phyloP scores from a whole-genome alignment of 2,329 filamentous ascomycete genomes.

The Microcyclospora tardicrescens region DNA sequence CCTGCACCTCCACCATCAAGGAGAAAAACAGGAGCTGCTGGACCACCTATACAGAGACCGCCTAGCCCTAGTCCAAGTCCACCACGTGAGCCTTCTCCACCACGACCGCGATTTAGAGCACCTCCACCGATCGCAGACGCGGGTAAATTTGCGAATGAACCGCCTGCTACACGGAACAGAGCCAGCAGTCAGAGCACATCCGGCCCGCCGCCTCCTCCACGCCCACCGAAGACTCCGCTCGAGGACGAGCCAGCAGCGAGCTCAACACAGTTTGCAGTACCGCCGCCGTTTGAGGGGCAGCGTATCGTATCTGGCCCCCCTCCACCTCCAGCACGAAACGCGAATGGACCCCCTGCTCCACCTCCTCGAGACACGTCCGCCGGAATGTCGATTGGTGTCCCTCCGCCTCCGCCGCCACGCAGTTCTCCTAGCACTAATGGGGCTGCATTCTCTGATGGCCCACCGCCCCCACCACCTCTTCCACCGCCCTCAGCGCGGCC shows the following conservation, averaged over 20 bases:
- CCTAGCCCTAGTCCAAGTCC: constrained; percentile 43
- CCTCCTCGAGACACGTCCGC: constrained; percentile 28
- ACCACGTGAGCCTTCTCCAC: constrained; percentile 57
- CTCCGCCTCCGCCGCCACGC: constrained; percentile 38
- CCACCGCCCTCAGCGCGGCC: constrained; percentile 19
- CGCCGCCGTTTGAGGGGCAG: constrained; percentile 63
- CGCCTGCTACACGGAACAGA: constrained; percentile 41
- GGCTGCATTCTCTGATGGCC: constrained; percentile 24
- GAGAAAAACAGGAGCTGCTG: constrained; percentile 22
- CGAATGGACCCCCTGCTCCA: constrained; percentile 44
- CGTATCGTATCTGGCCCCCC: constrained; percentile 49
- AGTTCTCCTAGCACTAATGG: constrained; percentile 45
- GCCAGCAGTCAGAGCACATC: constrained; percentile 18
- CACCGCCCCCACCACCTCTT: constrained; percentile 22
- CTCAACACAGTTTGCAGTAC: constrained; percentile 52
- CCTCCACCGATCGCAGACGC: constrained; percentile 84
- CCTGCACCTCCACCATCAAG: constrained; percentile 40
- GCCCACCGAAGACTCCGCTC: constrained; percentile 41
- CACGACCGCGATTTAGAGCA: constrained; percentile 61
- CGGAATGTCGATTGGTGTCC: constrained; percentile 19
- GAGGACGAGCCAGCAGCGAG: constrained; percentile 41
- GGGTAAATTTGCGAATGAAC: constrained; percentile 61
- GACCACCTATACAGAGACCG: constrained; percentile 27
- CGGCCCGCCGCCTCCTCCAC: constrained; percentile 34
- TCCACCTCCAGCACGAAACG: constrained; percentile 53